Conservation (phyloP, 2,329 filamentous ascomycete genomes). For the Fusarium longipes region DNA sequence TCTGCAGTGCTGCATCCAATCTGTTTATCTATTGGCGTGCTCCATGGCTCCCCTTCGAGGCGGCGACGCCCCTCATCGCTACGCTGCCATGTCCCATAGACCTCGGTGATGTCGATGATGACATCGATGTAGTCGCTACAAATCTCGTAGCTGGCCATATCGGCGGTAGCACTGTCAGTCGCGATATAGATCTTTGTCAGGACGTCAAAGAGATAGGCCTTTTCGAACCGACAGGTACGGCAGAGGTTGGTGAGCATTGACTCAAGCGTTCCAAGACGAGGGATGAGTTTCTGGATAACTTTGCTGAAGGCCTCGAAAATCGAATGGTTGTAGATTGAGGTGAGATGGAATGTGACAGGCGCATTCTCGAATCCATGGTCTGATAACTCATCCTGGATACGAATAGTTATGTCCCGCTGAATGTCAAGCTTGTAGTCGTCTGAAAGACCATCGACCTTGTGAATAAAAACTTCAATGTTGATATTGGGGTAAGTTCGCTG, state of each 20-base stretch:
- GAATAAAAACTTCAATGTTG: constrained; percentile 98
- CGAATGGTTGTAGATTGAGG: constrained; percentile 97
- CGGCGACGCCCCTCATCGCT: constrained; percentile 64
- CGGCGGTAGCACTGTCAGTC: constrained; percentile 90
- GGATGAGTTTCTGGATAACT: constrained; percentile 97
- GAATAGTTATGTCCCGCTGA: constrained; percentile 94
- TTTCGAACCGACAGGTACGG: constrained; percentile 94
- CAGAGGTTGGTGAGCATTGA: constrained; percentile 93
- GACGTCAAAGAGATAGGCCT: constrained; percentile 97
- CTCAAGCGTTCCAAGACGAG: constrained; percentile 91
- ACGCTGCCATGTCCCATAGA: constrained; percentile 83
- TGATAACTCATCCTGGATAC: constrained; percentile 94
- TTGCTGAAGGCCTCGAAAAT: constrained; percentile 99
- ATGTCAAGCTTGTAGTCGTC: constrained; percentile 98
- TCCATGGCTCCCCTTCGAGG: constrained; percentile 71
- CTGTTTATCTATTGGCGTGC: constrained; percentile 72
- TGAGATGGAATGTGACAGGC: constrained; percentile 93
- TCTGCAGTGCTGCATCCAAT: constrained; percentile 73
- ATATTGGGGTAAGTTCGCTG: constrained; percentile 91
- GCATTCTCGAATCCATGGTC: constrained; percentile 95
- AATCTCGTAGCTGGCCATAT: constrained; percentile 97
- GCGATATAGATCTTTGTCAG: constrained; percentile 99
- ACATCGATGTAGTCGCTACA: constrained; percentile 99
- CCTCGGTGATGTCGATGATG: constrained; percentile 95
- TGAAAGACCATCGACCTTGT: constrained; percentile 97